Base-by-base conservation (phyloP, 495 filamentous ascomycete genomes). In the Trichodelitschia bisporula region DNA sequence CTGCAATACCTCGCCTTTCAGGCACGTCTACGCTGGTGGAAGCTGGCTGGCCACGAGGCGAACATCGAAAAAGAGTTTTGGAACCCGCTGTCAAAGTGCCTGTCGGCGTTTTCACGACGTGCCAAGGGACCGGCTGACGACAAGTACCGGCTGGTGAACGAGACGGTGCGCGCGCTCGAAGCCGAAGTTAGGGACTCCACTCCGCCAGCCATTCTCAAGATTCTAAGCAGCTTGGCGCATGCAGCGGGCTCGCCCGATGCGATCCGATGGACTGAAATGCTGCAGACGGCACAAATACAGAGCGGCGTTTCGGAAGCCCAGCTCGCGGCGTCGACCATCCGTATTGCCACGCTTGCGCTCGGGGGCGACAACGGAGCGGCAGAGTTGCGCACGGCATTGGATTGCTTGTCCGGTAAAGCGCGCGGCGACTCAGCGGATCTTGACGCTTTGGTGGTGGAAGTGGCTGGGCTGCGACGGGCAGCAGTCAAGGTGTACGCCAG, bases 1-100 rank as follows among this genome's bases (percentile, higher is more conserved):
- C 44, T 89, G 8, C 78, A 90, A 39, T 44, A 62, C 1, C 39
- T 79, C 0, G 76, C 69, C 1, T 52, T 91, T 10, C 61, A 67
- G 29, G 57, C 66, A 19, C 64, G 77, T 4, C 47, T 64, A 11
- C 49, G 62, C 31, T 77, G 71, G 51, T 84, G 78, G 79, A 65
- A 56, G 20, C 29, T 82, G 19, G 65, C 68, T 3, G 57, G 59
- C n/a, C 80, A 86, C 43, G 40, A 65, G 14, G 67, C 60, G 11
- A 62, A 89, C 33, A 46, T 64, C 13, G 58, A 59, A 15, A 75
- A 66, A 42, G 77, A 90, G 17, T 45, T 89, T 30, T 47, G 71
- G 29, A 59, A 67, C 3, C 78, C 79, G 9, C 59, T 83, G 21
- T 51, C 61, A 3, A 63, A 67, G 23, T 84, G 66, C 35, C 45